Evolutionary conservation across 768 basidiomycete genomes (phyloP).

Genomic region (Podaxis sp.): DNA sequence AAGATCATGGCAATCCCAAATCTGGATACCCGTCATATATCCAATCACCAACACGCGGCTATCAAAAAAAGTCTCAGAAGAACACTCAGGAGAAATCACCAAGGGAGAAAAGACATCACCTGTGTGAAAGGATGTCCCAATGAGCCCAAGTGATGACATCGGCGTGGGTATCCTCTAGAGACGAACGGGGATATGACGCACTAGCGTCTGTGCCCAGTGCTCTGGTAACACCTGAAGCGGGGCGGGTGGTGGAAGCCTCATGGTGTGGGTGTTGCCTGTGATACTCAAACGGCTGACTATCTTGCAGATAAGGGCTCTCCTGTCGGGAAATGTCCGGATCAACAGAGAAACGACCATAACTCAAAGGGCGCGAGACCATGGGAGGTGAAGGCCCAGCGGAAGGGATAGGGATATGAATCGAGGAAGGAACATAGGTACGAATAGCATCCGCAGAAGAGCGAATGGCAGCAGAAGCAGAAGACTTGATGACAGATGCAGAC

Average conservation of each 20-base stretch:
- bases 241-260: not conserved
- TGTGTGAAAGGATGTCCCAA: constrained; percentile 3
- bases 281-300: not conserved
- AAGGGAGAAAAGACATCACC: not conserved
- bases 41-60: constrained; percentile 24
- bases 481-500: constrained; percentile 1
- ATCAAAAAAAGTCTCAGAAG: not conserved
- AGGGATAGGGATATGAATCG: constrained; percentile 30
- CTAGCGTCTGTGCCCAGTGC: not conserved
- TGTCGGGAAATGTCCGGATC: constrained; percentile 8
- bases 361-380: constrained; percentile 30
- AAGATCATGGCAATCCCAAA: constrained; percentile 60
- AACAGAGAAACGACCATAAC: constrained; percentile 6
- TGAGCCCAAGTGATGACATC: constrained; percentile 3
- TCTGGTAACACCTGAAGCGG: not conserved
- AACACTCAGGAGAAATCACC: not conserved
- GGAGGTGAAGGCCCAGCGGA: constrained; percentile 43
- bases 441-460: constrained; percentile 18
- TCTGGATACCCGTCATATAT: constrained; percentile 46
- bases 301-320: not conserved
- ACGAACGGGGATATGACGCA: constrained; percentile 1
- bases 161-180: not conserved
- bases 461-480: not conserved
- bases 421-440: constrained; percentile 49
- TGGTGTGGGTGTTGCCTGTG: not conserved